Evolutionary conservation across 345 rosid species (phyloP).

Genomic region (Durio zibethinus): DNA sequence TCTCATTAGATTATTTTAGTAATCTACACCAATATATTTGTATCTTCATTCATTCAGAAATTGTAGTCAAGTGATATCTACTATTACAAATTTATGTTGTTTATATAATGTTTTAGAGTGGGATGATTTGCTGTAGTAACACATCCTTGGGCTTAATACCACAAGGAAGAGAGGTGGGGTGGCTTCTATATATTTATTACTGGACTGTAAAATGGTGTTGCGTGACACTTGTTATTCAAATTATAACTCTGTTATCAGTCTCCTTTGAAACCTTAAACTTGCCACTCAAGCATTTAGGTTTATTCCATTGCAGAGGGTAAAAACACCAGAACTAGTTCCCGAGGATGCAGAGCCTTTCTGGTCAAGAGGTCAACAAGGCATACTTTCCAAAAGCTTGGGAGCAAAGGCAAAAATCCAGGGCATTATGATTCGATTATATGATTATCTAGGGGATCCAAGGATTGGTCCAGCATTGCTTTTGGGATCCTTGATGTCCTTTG

Average conservation of each 20-base stretch:
- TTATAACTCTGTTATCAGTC: not conserved
- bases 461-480: slow-evolving; percentile 79
- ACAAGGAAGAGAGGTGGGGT: not conserved
- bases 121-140: not conserved
- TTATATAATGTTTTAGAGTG: not conserved
- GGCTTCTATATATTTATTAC: not conserved
- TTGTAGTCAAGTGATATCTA: not conserved
- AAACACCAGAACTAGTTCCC: slow-evolving; percentile 74
- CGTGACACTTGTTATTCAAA: not conserved
- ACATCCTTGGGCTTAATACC: slow-evolving; percentile 1
- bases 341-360: slow-evolving; percentile 72
- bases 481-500: slow-evolving; percentile 68
- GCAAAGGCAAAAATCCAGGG: slow-evolving; percentile 43
- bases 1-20: not conserved
- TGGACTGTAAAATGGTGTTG: not conserved
- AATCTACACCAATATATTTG: no score
- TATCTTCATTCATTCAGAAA: not conserved
- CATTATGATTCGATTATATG: slow-evolving; percentile 31
- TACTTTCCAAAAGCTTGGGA: slow-evolving; percentile 56
- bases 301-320: slow-evolving; percentile 53
- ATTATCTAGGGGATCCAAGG: slow-evolving; percentile 69
- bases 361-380: slow-evolving; percentile 47
- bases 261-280: slow-evolving; percentile 8
- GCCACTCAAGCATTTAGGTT: not conserved
- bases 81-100: not conserved